Base-by-base conservation (phyloP, 139 green algal species). In the Chlamydomonas sphaeroides region DNA sequence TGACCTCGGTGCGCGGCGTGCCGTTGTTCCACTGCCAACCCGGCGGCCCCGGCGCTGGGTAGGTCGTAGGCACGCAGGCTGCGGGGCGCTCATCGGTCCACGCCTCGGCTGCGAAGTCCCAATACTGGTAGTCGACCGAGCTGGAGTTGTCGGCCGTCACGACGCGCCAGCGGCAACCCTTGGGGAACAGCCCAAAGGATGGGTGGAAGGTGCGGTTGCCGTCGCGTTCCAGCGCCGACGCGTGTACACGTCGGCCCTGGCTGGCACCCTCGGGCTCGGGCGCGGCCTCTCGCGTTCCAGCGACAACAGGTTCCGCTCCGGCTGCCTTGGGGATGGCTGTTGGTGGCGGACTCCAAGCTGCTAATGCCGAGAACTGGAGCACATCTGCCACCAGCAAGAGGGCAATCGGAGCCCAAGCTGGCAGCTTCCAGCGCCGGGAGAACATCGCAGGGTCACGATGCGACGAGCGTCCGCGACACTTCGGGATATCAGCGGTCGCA, bases 91-190 rank as follows among this genome's bases (percentile, higher is more conserved):
- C 39, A 18, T 82, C 71, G 0, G 28, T 48, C 94, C 94, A 97
- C 4, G 38, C 63, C 28, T 78, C 11, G 0, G 28, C 20, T 6
- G 26, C 30, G 0, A 62, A 68, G 68, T 96, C 80, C 90, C 90
- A 95, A 39, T 88, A 96, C 75, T 93, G 79, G 62, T 95, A 96
- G 32, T 78, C 45, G 5, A 81, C 72, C n/a, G 42, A 1, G 28
- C 71, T 32, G 68, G 49, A 48, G 56, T 61, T 80, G 20, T 75
- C 70, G 18, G 35, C 53, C 0, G 65, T 87, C 21, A 95, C 83
- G 48, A 88, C 82, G 7, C 92, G 84, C 93, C 94, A 97, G 25
- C 90, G 90, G 83, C 94, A 97, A 49, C 91, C 92, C 26, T 71
- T 59, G 0, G 92, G 92, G 75, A 94, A 97, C 38, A 92, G 77